Evolutionary conservation across 768 basidiomycete species (phyloP).

Genomic region (Amanita rubescens): DNA sequence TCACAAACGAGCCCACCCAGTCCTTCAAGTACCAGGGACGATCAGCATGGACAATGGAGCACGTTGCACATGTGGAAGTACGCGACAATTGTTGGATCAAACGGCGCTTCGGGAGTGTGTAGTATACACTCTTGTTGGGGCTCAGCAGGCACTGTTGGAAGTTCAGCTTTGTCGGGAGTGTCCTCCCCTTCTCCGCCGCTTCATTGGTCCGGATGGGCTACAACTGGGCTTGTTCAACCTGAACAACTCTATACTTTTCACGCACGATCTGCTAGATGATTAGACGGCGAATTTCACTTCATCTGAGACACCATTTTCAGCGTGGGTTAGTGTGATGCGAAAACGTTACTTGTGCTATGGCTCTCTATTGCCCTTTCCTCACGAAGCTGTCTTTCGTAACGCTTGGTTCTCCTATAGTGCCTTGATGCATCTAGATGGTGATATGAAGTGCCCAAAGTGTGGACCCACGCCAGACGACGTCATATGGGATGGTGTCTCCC

Average conservation of each 20-base stretch:
- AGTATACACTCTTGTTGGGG: not conserved
- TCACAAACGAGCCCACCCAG: no score
- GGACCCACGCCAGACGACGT: constrained; percentile 20
- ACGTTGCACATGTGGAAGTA: no score
- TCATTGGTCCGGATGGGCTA: constrained; percentile 23
- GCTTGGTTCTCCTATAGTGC: constrained; percentile 27
- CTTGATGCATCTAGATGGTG: constrained; percentile 14
- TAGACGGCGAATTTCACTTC: constrained; percentile 24
- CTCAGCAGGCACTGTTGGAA: not conserved
- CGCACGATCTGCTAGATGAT: constrained; percentile 27
- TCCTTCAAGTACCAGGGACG: no score
- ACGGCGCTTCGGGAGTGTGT: not conserved
- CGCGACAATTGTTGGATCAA: no score
- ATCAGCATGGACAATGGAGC: no score
- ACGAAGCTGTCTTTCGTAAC: constrained; percentile 20
- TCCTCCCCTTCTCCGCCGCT: not conserved
- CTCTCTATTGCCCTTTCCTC: constrained; percentile 15
- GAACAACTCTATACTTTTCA: constrained; percentile 23
- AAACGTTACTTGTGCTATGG: constrained; percentile 15
- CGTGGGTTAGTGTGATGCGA: constrained; percentile 17
- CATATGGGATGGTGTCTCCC: constrained; percentile 27
- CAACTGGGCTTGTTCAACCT: constrained; percentile 26
- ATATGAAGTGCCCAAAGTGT: constrained; percentile 22
- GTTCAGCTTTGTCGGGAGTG: not conserved
- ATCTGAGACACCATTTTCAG: constrained; percentile 28